A percentile compares a stretch with the other conserved stretches of the same genome.
Conservation (phyloP, 1,284 basidiomycete genomes). For the Nidula niveotomentosa region DNA sequence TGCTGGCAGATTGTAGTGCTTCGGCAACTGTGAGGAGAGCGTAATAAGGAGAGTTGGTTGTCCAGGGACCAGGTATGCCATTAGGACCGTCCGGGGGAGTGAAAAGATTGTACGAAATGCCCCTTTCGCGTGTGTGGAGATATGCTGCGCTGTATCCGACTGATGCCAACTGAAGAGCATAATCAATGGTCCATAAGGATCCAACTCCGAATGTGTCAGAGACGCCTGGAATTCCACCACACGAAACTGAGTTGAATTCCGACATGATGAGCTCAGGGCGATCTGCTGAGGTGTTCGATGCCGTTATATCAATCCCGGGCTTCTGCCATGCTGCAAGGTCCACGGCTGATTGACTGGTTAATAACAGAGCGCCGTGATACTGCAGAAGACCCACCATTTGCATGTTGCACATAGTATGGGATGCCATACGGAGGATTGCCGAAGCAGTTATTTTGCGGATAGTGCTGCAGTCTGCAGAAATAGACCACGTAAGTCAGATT, state of each 20-base stretch:
- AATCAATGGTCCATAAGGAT: slow-evolving; percentile 59
- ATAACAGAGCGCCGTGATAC: neutral
- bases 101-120: slow-evolving; percentile 51
- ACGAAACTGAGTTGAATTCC: slow-evolving; percentile 69
- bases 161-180: slow-evolving; percentile 49
- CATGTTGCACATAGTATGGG: slow-evolving; percentile 34
- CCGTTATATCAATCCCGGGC: slow-evolving; percentile 30
- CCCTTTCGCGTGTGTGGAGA: slow-evolving; percentile 50
- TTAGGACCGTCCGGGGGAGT: slow-evolving; percentile 38
- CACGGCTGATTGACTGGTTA: slow-evolving; percentile 22
- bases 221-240: slow-evolving; percentile 52
- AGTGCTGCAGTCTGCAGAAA: slow-evolving; percentile 31
- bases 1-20: slow-evolving; percentile 35
- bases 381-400: slow-evolving; percentile 28
- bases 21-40: slow-evolving; percentile 57
- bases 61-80: slow-evolving; percentile 40
- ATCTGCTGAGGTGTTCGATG: slow-evolving; percentile 16
- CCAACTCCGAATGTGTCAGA: slow-evolving; percentile 63
- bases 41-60: slow-evolving; percentile 55
- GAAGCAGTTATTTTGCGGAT: slow-evolving; percentile 34
- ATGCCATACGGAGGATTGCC: slow-evolving; percentile 25
- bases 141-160: slow-evolving; percentile 47
- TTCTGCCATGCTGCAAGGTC: slow-evolving; percentile 42
- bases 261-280: slow-evolving; percentile 46
- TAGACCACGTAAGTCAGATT: too few species aligned